phyloP scores from a whole-genome alignment of 1,284 basidiomycete species.

The Tilletia indica region DNA sequence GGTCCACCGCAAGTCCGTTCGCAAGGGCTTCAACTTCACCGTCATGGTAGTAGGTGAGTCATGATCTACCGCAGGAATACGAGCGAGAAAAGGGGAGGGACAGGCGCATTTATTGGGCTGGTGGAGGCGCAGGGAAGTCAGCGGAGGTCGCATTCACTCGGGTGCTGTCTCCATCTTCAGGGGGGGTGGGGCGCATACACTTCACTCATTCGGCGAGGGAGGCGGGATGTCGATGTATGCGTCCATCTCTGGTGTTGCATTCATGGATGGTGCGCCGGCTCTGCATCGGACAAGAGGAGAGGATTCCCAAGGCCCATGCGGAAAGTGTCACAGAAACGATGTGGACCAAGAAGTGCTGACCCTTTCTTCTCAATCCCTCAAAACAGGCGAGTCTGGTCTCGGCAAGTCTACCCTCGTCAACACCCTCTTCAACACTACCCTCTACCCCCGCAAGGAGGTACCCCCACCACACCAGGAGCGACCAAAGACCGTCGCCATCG shows the following conservation, averaged over 20 bases:
- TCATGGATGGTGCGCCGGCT: too few species aligned
- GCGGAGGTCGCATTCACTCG: not conserved
- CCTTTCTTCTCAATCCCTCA: not conserved
- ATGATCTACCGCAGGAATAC: not conserved
- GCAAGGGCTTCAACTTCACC: conserved; percentile 54
- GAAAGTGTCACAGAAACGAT: too few species aligned
- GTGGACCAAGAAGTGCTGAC: not conserved
- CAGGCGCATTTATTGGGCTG: too few species aligned
- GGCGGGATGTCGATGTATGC: too few species aligned
- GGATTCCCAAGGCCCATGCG: too few species aligned
- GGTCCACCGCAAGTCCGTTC: conserved; percentile 50
- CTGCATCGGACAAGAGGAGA: too few species aligned
- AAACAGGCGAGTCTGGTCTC: conserved; percentile 48
- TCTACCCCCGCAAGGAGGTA: conserved; percentile 53
- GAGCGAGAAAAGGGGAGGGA: too few species aligned
- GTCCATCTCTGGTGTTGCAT: too few species aligned
- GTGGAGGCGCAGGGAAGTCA: too few species aligned
- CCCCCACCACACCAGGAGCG: conserved; percentile 46
- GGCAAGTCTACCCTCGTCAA: conserved; percentile 56
- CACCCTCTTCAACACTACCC: conserved; percentile 55
- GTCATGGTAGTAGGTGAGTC: conserved; percentile 51
- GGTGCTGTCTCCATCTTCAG: too few species aligned
- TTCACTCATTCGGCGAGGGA: too few species aligned
- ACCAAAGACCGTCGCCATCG: conserved; percentile 53
- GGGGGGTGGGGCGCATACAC: too few species aligned